phyloP scores from a whole-genome alignment of 805 yeast genomes.

The Candida railenensis region DNA sequence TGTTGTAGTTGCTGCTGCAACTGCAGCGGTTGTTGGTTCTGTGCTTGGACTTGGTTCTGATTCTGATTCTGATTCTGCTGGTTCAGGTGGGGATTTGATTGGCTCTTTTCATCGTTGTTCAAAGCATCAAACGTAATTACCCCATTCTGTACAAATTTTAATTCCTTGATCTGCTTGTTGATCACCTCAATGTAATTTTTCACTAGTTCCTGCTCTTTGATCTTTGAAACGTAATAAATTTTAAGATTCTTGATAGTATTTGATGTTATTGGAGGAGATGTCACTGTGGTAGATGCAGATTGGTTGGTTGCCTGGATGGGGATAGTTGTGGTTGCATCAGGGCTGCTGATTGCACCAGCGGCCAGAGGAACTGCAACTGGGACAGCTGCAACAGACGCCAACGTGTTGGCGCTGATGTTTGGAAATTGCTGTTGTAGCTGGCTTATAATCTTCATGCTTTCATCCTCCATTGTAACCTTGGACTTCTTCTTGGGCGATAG shows the following conservation, averaged over 20 bases:
- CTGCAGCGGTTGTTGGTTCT: no score
- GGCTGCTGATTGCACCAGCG: neutral
- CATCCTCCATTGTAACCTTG: constrained; percentile 9
- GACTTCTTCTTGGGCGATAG: constrained; percentile 12
- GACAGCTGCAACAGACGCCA: neutral
- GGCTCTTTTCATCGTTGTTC: constrained; percentile 15
- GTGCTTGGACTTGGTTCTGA: neutral
- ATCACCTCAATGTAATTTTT: constrained; percentile 42
- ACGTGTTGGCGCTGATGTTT: neutral
- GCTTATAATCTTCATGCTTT: constrained; percentile 3
- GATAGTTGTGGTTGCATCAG: neutral
- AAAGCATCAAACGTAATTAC: constrained; percentile 43
- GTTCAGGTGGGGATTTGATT: neutral
- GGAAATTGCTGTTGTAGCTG: constrained; percentile 8
- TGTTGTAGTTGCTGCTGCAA: neutral
- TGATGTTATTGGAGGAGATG: neutral
- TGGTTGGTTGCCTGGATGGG: neutral
- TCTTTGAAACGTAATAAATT: constrained; percentile 30
- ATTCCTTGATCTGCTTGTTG: constrained; percentile 42
- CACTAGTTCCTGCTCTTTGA: constrained; percentile 43
- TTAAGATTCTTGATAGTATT: constrained; percentile 22
- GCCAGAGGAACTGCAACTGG: neutral
- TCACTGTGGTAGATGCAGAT: no score
- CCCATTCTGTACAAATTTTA: constrained; percentile 42
- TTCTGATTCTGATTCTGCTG: neutral